Conservation (phyloP, 306 rosid species). For the Lupinus albus region DNA sequence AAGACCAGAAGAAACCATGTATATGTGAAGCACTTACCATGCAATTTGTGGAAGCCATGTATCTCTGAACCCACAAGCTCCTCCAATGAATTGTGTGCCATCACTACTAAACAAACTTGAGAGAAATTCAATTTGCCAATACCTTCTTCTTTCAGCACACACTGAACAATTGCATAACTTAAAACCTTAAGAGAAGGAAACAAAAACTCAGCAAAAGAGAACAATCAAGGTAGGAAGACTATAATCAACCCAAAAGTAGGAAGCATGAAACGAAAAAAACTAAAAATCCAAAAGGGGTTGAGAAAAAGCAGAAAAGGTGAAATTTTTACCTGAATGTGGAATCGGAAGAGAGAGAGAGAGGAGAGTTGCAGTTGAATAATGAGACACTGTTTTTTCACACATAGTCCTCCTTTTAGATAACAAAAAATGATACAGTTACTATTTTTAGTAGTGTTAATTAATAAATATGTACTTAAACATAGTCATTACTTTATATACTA, state of each 20-base stretch:
- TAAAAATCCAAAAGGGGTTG: conserved; percentile 2
- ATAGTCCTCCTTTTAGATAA: too few species aligned
- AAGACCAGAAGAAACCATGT: too few species aligned
- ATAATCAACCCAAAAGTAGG: background rate
- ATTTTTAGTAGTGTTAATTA: too few species aligned
- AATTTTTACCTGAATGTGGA: too few species aligned
- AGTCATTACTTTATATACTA: too few species aligned
- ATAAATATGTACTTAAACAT: too few species aligned
- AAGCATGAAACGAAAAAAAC: background rate
- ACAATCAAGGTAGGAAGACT: background rate
- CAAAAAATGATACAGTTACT: too few species aligned
- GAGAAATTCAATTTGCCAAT: conserved; percentile 8
- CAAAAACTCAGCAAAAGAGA: conserved; percentile 22
- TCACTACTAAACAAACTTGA: conserved; percentile 37
- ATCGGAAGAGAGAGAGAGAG: conserved; percentile 4
- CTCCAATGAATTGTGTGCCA: conserved; percentile 53
- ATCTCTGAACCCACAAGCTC: conserved; percentile 76
- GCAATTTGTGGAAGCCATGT: conserved; percentile 91
- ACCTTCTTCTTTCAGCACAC: conserved; percentile 29
- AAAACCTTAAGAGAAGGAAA: conserved; percentile 9
- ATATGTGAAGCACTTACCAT: conserved; percentile 49
- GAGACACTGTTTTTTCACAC: too few species aligned
- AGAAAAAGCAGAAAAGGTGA: conserved; percentile 20
- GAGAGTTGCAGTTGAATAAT: conserved; percentile 23
- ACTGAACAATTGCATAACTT: conserved; percentile 32